Percentiles rank a stretch among this genome's conserved stretches.
Conservation (phyloP, 1,139 yeast genomes). For the Debaryomyces nepalensis region DNA sequence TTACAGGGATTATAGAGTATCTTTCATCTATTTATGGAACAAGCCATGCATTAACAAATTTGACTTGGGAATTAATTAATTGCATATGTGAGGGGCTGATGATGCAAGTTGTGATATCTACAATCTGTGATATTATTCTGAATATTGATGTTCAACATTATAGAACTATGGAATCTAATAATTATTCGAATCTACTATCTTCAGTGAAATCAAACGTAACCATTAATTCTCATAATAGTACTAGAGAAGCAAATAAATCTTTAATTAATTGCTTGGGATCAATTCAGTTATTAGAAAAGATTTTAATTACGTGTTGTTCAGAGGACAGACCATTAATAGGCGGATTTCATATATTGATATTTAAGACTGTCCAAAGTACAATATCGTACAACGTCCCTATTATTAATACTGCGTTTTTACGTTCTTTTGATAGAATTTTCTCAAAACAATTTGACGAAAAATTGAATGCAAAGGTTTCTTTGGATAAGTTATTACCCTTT, state of each 20-base stretch:
- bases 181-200: constrained; percentile 17
- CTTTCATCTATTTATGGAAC: constrained; percentile 47
- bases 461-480: constrained; percentile 18
- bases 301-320: constrained; percentile 24
- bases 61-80: constrained; percentile 40
- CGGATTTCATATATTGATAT: constrained; percentile 26
- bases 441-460: constrained; percentile 29
- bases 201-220: constrained; percentile 13
- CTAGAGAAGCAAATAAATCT: constrained; percentile 6
- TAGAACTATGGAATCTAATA: constrained; percentile 15
- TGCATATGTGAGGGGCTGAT: constrained; percentile 28
- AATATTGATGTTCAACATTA: constrained; percentile 32
- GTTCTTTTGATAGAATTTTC: constrained; percentile 40
- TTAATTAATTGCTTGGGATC: constrained; percentile 58
- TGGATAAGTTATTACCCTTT: constrained; percentile 39
- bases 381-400: constrained; percentile 33
- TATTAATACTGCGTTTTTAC: constrained; percentile 37
- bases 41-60: constrained; percentile 38
- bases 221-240: constrained; percentile 16
- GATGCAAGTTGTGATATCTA: constrained; percentile 24
- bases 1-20: constrained; percentile 46
- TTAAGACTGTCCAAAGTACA: constrained; percentile 30
- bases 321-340: constrained; percentile 24
- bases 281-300: constrained; percentile 31
- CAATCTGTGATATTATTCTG: constrained; percentile 32